These are phyloP conservation scores for Schwanniomyces polymorphus DNA, from an alignment of 805 yeast genomes.

Conservation along the genomic window DNA sequence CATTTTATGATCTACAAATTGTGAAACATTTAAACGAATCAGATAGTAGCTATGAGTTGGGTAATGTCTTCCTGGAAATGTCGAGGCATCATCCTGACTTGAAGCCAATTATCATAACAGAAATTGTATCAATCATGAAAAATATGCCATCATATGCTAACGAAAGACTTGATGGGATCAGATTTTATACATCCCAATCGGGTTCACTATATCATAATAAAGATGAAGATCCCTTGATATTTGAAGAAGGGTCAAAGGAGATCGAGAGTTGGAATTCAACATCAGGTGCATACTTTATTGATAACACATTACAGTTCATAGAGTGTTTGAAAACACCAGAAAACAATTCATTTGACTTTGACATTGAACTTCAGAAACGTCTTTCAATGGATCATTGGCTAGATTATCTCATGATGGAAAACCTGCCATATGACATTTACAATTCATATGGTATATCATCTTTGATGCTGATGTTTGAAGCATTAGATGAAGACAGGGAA, in stretches of 20 bases:
- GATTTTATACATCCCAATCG: conserved; percentile 43
- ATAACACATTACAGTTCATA: conserved; percentile 50
- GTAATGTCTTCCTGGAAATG: conserved; percentile 73
- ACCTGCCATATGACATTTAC: conserved; percentile 63
- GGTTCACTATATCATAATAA: conserved; percentile 41
- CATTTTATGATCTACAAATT: conserved; percentile 48
- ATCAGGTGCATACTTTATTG: conserved; percentile 46
- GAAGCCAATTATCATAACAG: conserved; percentile 55
- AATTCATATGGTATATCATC: conserved; percentile 55
- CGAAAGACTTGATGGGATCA: conserved; percentile 34
- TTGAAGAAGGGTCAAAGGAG: conserved; percentile 40
- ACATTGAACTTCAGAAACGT: conserved; percentile 34
- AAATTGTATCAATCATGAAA: conserved; percentile 46
- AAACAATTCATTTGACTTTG: conserved; percentile 47
- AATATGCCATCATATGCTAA: conserved; percentile 40
- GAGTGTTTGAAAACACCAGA: conserved; percentile 51
- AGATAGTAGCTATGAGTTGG: conserved; percentile 57
- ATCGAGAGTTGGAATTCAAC: conserved; percentile 55
- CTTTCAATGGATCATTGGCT: conserved; percentile 39
- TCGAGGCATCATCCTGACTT: conserved; percentile 80
- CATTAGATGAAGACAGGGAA: conserved; percentile 51
- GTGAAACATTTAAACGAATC: conserved; percentile 52
- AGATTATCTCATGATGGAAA: conserved; percentile 46
- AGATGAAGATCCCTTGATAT: conserved; percentile 40
- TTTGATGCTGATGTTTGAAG: conserved; percentile 53